Conservation (phyloP, 495 filamentous ascomycete species). For the Evernia prunastri region DNA sequence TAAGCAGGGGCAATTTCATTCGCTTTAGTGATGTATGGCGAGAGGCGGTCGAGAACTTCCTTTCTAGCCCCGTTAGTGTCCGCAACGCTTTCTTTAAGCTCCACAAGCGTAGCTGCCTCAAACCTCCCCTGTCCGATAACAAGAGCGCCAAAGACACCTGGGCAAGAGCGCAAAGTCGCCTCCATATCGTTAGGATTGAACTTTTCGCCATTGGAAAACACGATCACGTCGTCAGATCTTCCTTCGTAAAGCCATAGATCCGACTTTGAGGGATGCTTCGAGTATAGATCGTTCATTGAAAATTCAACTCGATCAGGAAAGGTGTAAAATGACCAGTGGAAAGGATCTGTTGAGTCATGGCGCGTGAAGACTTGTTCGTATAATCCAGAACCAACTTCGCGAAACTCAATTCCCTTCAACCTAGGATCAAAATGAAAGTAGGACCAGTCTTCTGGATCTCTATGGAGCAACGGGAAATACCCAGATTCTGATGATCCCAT, state of each 20-base stretch:
- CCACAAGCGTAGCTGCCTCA: background rate
- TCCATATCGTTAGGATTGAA: background rate
- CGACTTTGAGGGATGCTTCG: background rate
- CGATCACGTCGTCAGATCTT: conserved; percentile 39
- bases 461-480: background rate
- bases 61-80: background rate
- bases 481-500: conserved; percentile 18
- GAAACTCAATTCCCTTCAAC: conserved; percentile 17
- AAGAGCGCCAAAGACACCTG: background rate
- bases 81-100: background rate
- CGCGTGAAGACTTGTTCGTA: conserved; percentile 11
- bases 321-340: conserved; percentile 8
- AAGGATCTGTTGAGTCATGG: conserved; percentile 8
- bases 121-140: background rate
- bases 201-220: conserved; percentile 33
- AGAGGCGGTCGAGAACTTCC: background rate
- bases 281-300: conserved; percentile 7
- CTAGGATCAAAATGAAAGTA: conserved; percentile 18
- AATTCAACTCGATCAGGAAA: conserved; percentile 2
- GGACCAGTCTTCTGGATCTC: conserved; percentile 19
- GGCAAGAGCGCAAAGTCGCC: background rate
- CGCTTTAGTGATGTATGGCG: background rate
- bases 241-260: conserved; percentile 11
- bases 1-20: background rate
- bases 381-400: conserved; percentile 6